A percentile compares a stretch with the other conserved stretches of the same genome.
phyloP scores from a whole-genome alignment of 2,329 filamentous ascomycete genomes.

The Pseudogymnoascus sp. region DNA sequence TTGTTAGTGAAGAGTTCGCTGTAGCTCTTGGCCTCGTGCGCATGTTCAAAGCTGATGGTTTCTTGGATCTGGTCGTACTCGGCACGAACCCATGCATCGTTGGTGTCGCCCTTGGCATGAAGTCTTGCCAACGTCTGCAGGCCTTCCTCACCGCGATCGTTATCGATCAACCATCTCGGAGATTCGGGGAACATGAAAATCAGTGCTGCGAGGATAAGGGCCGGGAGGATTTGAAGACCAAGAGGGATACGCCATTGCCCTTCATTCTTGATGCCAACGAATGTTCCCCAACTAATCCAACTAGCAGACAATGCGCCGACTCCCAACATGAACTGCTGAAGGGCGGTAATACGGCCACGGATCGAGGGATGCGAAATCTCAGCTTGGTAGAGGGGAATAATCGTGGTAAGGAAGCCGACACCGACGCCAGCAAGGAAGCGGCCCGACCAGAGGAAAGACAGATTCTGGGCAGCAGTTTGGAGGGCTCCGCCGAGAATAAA shows the following conservation, averaged over 20 bases:
- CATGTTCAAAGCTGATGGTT: constrained; percentile 51
- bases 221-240: constrained; percentile 52
- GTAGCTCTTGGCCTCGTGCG: constrained; percentile 55
- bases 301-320: constrained; percentile 63
- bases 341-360: constrained; percentile 60
- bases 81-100: constrained; percentile 52
- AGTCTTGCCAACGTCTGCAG: constrained; percentile 49
- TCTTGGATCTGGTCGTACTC: constrained; percentile 57
- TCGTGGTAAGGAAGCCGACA: constrained; percentile 38
- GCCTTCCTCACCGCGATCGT: constrained; percentile 46
- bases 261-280: constrained; percentile 1
- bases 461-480: constrained; percentile 56
- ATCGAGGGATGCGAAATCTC: constrained; percentile 73
- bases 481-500: constrained; percentile 65
- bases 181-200: constrained; percentile 57
- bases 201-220: constrained; percentile 43
- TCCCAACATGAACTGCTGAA: constrained; percentile 78
- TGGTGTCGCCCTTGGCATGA: constrained; percentile 49
- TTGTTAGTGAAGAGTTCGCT: constrained; percentile 49
- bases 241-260: constrained; percentile 26
- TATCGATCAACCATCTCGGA: constrained; percentile 53
- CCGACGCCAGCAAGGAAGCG: constrained; percentile 60
- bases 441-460: constrained; percentile 59
- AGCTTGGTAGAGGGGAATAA: constrained; percentile 60
- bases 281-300: constrained; percentile 62